Base-by-base conservation (phyloP, 441 rosid species). In the Pelargonium fulgidum region DNA sequence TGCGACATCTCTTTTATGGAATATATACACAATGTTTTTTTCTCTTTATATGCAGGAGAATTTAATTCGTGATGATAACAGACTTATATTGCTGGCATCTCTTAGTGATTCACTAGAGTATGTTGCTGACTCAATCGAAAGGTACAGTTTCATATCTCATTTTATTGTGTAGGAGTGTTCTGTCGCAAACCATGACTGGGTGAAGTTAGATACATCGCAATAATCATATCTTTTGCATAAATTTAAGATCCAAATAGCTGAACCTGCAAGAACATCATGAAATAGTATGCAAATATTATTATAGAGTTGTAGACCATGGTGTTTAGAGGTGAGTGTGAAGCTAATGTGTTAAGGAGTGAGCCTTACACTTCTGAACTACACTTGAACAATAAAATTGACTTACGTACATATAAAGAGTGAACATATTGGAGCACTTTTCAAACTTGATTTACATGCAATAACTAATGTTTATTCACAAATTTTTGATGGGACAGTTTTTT, bases 51-150 rank as follows among this genome's bases (percentile, higher is more conserved):
- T 59, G 74, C 95, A 92, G 99, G 99, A 95, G 61, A 89, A 90
- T 87, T 83, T 92, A 74, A 95, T 95, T 71, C 97, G 85, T 73
- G 98, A 95, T 83, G 97, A 89, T 77, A 88, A 84, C 86, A 95
- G 90, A 79, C 86, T 95, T 73, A 81, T 92, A 79, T 84, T 95
- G 86, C 81, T 95, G 70, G 98, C 99, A 70, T 95, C 98, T 63
- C 88, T 95, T 44, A 89, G 98, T 80, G 97, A 95, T 88, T 95
- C 98, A n/a, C 87, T 91, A 80, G 98, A 95, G 80, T 92, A 86
- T 74, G 89, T 91, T 75, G 99, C 98, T 10, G 96, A 88, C 68
- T 95, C 98, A 63, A 92, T 95, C 72, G 92, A 92, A 83, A 91
- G 97, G 99, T 84, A 83, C 82, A 58, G 14, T 58, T 56, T 63